A percentile compares a stretch with the other conserved stretches of the same genome.
These are phyloP conservation scores for Pyrenophora graminea DNA, from an alignment of 2,329 filamentous ascomycete species.

Conservation along the genomic window DNA sequence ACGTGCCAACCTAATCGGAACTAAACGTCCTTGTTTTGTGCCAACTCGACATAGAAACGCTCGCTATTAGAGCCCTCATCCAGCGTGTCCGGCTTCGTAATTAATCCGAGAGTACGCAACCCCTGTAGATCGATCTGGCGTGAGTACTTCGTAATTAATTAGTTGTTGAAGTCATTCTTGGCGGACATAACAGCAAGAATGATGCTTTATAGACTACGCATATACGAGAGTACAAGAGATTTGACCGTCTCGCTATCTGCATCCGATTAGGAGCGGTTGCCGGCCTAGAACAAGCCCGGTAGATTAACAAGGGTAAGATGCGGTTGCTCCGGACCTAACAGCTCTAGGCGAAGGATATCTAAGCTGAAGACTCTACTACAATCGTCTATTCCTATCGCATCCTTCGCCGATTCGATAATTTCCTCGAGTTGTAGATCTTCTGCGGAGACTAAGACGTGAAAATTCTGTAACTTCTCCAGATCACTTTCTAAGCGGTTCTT, in stretches of 20 bases:
- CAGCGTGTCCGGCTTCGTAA: slow-evolving; percentile 60
- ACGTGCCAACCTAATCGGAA: slow-evolving; percentile 58
- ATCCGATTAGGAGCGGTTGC: slow-evolving; percentile 26
- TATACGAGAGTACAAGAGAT: slow-evolving; percentile 57
- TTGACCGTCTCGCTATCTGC: slow-evolving; percentile 41
- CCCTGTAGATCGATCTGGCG: slow-evolving; percentile 53
- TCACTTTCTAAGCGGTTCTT: slow-evolving; percentile 29
- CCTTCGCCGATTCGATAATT: slow-evolving; percentile 54
- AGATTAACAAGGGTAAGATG: slow-evolving; percentile 49
- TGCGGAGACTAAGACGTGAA: slow-evolving; percentile 31
- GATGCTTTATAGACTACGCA: slow-evolving; percentile 61
- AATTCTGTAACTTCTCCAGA: slow-evolving; percentile 36
- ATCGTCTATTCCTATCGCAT: background rate
- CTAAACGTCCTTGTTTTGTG: slow-evolving; percentile 46
- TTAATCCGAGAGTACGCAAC: slow-evolving; percentile 58
- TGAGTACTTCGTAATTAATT: slow-evolving; percentile 58
- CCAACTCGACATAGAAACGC: slow-evolving; percentile 43
- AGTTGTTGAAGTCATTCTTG: slow-evolving; percentile 57
- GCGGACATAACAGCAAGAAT: slow-evolving; percentile 57
- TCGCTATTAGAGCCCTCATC: slow-evolving; percentile 48
- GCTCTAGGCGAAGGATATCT: slow-evolving; percentile 48
- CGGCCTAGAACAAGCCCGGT: slow-evolving; percentile 46
- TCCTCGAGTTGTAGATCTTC: slow-evolving; percentile 37
- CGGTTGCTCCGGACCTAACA: slow-evolving; percentile 41
- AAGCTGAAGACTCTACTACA: slow-evolving; percentile 35